Base-by-base conservation (phyloP, 179 eudicot genomes). In the Vitellaria paradoxa region DNA sequence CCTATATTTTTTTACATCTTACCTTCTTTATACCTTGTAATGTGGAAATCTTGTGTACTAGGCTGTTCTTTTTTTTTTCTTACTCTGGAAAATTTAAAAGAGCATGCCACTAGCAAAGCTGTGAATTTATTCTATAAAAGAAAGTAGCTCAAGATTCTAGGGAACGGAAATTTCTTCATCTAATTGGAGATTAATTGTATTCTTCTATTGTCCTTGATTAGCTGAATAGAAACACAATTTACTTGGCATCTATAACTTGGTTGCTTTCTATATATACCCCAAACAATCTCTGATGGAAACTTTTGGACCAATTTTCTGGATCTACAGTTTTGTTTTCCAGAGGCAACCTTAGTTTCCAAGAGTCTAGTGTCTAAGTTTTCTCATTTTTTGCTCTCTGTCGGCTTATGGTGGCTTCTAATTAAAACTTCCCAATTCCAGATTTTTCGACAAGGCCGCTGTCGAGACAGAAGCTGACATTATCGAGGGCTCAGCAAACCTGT, bases 381-480 rank as follows among this genome's bases (percentile, higher is more conserved):
- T 23, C 69, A 20, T 26, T 18, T 26, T 45, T 69, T 7, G 66
- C 2, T n/a, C n/a, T n/a, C n/a, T n/a, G n/a, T n/a, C n/a, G n/a
- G n/a, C n/a, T n/a, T n/a, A n/a, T n/a, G n/a, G n/a, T n/a, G 30
- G 12, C 3, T 14, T 6, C 52, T 49, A 75, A 75, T 15, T 37
- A 47, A 26, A 65, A 20, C n/a, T 60, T 9, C n/a, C 30, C 59
- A 59, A 68, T 66, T 71, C 57, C 84, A 82, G 87, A 69, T 84
- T 78, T 60, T 81, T 87, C 10, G 87, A 87, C 78, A 84, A 82
- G 81, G 89, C 89, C n/a, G 86, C 87, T 3, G 87, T 87, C 17
- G 53, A 62, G 55, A 53, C 74, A 2, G 68, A 49, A 23, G 49
- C 74, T 2, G 83, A 83, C 69, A 56, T 40, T 2, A 55, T 20